These are phyloP conservation scores for Sporothrix humicola DNA, from an alignment of 2,329 filamentous ascomycete genomes.

Conservation along the genomic window DNA sequence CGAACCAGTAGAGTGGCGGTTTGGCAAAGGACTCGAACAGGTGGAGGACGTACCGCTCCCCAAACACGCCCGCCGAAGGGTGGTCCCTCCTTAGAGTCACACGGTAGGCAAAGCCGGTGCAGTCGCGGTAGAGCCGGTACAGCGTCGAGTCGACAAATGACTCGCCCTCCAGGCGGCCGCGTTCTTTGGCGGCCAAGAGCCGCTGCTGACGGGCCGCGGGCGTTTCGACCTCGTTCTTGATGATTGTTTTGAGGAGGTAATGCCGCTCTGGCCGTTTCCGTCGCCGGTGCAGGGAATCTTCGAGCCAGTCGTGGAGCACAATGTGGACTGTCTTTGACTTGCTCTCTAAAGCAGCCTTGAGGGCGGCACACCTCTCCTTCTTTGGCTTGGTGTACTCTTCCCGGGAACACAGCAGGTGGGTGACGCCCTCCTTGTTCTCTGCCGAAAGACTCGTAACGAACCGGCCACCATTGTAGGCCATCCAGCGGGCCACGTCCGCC, in stretches of 20 bases:
- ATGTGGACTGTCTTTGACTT: slow-evolving; percentile 42
- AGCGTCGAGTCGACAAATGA: slow-evolving; percentile 58
- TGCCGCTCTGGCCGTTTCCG: slow-evolving; percentile 45
- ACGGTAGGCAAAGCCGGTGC: slow-evolving; percentile 66
- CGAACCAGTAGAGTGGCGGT: slow-evolving; percentile 66
- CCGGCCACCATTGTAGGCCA: slow-evolving; percentile 64
- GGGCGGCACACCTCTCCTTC: slow-evolving; percentile 18
- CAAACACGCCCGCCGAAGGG: slow-evolving; percentile 50
- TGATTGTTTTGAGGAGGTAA: slow-evolving; percentile 50
- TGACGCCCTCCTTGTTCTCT: slow-evolving; percentile 52
- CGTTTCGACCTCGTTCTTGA: slow-evolving; percentile 40
- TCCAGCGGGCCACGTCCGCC: slow-evolving; percentile 69
- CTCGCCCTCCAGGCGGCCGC: slow-evolving; percentile 46
- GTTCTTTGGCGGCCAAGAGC: slow-evolving; percentile 43
- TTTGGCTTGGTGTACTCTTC: slow-evolving; percentile 57
- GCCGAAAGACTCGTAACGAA: slow-evolving; percentile 59
- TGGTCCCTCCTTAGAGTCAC: slow-evolving; percentile 64
- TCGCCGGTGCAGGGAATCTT: slow-evolving; percentile 49
- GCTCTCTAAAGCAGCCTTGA: neutral
- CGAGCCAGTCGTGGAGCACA: slow-evolving; percentile 60
- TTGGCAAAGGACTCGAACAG: slow-evolving; percentile 68
- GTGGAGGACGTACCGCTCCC: slow-evolving; percentile 65
- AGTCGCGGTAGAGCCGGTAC: slow-evolving; percentile 70
- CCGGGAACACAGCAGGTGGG: slow-evolving; percentile 73
- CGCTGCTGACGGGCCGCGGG: slow-evolving; percentile 42